Evolutionary conservation across 768 basidiomycete species (phyloP).

Genomic region (Lactarius hatsudake): DNA sequence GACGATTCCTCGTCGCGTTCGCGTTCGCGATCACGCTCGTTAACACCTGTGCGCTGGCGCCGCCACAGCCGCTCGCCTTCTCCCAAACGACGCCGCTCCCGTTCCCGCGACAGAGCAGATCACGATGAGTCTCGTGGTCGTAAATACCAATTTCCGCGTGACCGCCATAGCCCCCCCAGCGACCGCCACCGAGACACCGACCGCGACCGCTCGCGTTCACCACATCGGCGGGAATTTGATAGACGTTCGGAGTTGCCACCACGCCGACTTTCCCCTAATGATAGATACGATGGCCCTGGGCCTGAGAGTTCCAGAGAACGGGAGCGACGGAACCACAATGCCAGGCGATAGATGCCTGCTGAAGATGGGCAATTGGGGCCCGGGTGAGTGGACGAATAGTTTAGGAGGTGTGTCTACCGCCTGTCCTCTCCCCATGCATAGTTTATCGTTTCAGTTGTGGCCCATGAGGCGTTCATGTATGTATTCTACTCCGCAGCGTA

Average conservation of each 20-base stretch:
- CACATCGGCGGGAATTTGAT: slow-evolving; percentile 30
- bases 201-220: slow-evolving; percentile 19
- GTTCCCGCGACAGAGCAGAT: slow-evolving; percentile 3
- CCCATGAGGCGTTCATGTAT: neutral
- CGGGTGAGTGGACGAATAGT: neutral
- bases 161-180: slow-evolving; percentile 26
- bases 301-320: slow-evolving; percentile 46
- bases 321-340: slow-evolving; percentile 44
- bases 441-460: neutral
- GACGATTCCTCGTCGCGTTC: slow-evolving; percentile 35
- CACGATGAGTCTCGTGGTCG: neutral
- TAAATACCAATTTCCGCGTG: slow-evolving; percentile 20
- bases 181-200: slow-evolving; percentile 8
- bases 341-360: slow-evolving; percentile 25
- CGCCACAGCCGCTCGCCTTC: slow-evolving; percentile 19
- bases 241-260: slow-evolving; percentile 2
- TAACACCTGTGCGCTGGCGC: slow-evolving; percentile 9
- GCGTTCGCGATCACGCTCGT: slow-evolving; percentile 42
- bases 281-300: slow-evolving; percentile 36
- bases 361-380: neutral
- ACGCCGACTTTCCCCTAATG: slow-evolving; percentile 13
- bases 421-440: neutral
- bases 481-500: neutral
- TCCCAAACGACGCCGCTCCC: slow-evolving; percentile 15
- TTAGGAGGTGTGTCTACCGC: slow-evolving; percentile 1